Conservation (phyloP, 2,329 filamentous ascomycete genomes). For the Fusarium cyanostomum region DNA sequence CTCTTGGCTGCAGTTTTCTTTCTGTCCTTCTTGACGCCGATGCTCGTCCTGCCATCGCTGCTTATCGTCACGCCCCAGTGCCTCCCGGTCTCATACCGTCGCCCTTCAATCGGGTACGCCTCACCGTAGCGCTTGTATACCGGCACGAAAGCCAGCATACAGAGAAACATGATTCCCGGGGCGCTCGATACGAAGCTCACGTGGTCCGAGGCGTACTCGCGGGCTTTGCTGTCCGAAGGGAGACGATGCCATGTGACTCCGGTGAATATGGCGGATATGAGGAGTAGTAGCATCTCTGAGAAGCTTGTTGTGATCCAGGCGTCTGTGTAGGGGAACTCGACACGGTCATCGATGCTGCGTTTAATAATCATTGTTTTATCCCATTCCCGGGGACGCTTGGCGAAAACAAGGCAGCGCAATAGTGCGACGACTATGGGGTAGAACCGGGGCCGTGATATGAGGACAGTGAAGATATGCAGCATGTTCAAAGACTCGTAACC, state of each 20-base stretch:
- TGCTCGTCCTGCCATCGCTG: conserved; percentile 23
- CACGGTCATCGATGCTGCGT: conserved; percentile 26
- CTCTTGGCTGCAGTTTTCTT: conserved; percentile 13
- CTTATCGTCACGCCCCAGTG: conserved; percentile 34
- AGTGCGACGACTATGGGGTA: conserved; percentile 30
- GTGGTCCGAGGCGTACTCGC: conserved; percentile 29
- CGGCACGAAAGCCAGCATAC: conserved; percentile 31
- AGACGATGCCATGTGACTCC: conserved; percentile 40
- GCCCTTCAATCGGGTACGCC: conserved; percentile 35
- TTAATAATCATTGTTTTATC: conserved; percentile 36
- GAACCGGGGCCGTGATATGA: conserved; percentile 35
- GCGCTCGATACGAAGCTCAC: conserved; percentile 34
- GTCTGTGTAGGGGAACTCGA: conserved; percentile 40
- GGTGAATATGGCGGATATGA: conserved; percentile 37
- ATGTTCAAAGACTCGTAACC: conserved; percentile 36
- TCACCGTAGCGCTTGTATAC: conserved; percentile 37
- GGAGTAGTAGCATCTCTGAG: conserved; percentile 30
- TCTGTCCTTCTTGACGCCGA: conserved; percentile 16
- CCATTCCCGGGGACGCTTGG: conserved; percentile 11
- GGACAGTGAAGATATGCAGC: conserved; percentile 37
- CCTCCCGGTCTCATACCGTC: conserved; percentile 29
- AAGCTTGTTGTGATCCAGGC: conserved; percentile 31
- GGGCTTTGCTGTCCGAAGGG: not conserved
- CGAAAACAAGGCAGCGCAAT: conserved; percentile 30
- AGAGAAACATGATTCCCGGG: conserved; percentile 32